Base-by-base conservation (phyloP, 2,329 filamentous ascomycete genomes). In the Alternaria tenuissima region DNA sequence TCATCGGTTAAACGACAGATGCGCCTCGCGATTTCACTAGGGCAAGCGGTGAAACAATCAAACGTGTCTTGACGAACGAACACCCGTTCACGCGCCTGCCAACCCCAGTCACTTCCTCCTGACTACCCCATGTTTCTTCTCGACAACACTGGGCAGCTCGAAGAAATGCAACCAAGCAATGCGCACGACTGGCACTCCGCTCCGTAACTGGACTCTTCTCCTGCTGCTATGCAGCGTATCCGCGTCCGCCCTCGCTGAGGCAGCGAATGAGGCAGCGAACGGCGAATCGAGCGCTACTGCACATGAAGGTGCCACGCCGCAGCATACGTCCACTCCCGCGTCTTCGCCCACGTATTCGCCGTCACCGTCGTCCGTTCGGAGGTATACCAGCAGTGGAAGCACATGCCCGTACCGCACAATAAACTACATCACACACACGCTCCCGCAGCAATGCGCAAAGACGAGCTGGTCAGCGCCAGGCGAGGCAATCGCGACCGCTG, bases 401-500 rank as follows among this genome's bases (percentile, higher is more conserved):
- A 81, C 79, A 49, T 85, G 83, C 73, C 79, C 78, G 12, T 83
- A 78, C 62, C 86, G 87, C 67, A 92, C 89, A 1, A 88, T 92
- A 74, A 94, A 94, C 78, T 93, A 94, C 78, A 92, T 94, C 63
- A 94, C 91, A 11, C 90, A 94, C 68, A 88, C 87, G 2, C 81
- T 94, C 39, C 90, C 90, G 11, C 90, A 92, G 75, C 90, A 91
- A 80, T 94, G 91, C 74, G 82, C 92, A 22, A 87, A 86, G 49
- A 88, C 87, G n/a, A 83, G 84, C 41, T 89, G 88, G 82, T 67
- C 75, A 16, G 69, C 71, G 14, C 68, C 72, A 4, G 54, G 61
- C 24, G 63, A 65, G 48, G 61, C 60, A 9, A 55, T 61, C n/a
- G 57, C 53, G 22, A 51, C 58, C 28, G 63, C 65, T n/a, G 66